Conservation (phyloP, 2,329 filamentous ascomycete genomes). For the Nothophaeocryptopus gaeumannii region DNA sequence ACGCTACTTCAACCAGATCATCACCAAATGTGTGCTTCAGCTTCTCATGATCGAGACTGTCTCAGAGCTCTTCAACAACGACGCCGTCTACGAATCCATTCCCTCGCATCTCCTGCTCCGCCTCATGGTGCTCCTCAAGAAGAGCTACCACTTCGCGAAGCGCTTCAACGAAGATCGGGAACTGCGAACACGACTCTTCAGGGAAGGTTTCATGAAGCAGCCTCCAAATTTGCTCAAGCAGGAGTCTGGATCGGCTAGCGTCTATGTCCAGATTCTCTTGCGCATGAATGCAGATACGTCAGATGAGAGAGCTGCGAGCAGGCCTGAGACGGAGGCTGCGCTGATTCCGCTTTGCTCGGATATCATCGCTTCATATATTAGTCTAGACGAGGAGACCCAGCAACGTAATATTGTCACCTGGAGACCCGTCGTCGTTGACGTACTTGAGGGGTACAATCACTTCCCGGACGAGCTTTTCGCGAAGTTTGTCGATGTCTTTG, state of each 20-base stretch:
- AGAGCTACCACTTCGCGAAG: slow-evolving; percentile 93
- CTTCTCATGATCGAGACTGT: slow-evolving; percentile 99
- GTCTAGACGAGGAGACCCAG: slow-evolving; percentile 91
- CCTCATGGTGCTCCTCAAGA: slow-evolving; percentile 91
- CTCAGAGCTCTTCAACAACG: slow-evolving; percentile 96
- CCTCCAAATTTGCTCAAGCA: slow-evolving; percentile 97
- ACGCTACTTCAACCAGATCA: slow-evolving; percentile 98
- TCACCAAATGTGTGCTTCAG: slow-evolving; percentile 95
- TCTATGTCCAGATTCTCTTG: slow-evolving; percentile 93
- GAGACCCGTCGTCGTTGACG: slow-evolving; percentile 94
- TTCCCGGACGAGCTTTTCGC: slow-evolving; percentile 80
- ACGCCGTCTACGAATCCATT: slow-evolving; percentile 89
- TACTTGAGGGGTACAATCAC: slow-evolving; percentile 84
- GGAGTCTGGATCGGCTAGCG: slow-evolving; percentile 86
- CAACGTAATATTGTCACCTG: slow-evolving; percentile 96
- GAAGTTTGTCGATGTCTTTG: slow-evolving; percentile 77
- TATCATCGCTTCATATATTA: slow-evolving; percentile 81
- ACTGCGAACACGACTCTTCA: slow-evolving; percentile 87
- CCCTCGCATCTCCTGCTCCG: slow-evolving; percentile 85
- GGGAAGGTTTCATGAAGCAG: slow-evolving; percentile 99
- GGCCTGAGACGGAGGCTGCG: slow-evolving; percentile 82
- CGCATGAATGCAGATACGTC: slow-evolving; percentile 93
- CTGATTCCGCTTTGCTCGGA: slow-evolving; percentile 93
- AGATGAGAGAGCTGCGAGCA: slow-evolving; percentile 74
- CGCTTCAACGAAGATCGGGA: slow-evolving; percentile 98